Evolutionary conservation across 2,329 filamentous ascomycete species (phyloP), one percentile per base, ranked within the genome.

Genomic region (Aspergillus sp.): DNA sequence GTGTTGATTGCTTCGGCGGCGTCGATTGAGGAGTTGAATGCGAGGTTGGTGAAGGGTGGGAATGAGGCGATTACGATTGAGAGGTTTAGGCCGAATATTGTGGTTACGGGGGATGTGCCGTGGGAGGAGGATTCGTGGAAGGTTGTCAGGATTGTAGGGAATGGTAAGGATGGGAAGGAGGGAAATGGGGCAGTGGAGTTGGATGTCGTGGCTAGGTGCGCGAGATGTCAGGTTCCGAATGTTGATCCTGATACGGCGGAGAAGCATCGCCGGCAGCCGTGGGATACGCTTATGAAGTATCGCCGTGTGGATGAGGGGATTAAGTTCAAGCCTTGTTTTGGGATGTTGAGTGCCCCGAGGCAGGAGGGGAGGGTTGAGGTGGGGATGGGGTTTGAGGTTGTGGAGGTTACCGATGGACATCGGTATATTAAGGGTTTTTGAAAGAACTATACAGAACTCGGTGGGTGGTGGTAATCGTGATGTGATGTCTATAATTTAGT

Each of bases 61-160:
- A 75, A 79, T 25, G 76, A 80, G 4, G 74, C 78, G n/a, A 80
- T 87, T 36, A 83, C 79, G 0, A 83, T 88, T 59, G 86, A 88
- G 69, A 81, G 86, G 2, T 89, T 89, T 70, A 76, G 87, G 17
- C 85, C 87, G 1, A 89, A 89, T 70, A 85, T 89, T 58, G 79
- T 89, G 21, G 80, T 89, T 47, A 75, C 77, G 13, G 86, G 86
- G 1, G 74, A 77, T 41, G 74, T 77, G 56, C 81, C 87, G 0
- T 89, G 87, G 87, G 79, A 80, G 39, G 87, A 89, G 69, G 87
- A 89, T 70, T 78, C 79, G 15, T 89, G 87, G 87, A 88, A 87
- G 74, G 79, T 80, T 3, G 74, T 89, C 0, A 77, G 81, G 9
- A 69, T 76, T 45, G 12, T 13, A 15, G 32, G 13, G 17, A 28